Evolutionary conservation across 2,329 filamentous ascomycete genomes (phyloP).

Genomic region (Aspergillus terreus): DNA sequence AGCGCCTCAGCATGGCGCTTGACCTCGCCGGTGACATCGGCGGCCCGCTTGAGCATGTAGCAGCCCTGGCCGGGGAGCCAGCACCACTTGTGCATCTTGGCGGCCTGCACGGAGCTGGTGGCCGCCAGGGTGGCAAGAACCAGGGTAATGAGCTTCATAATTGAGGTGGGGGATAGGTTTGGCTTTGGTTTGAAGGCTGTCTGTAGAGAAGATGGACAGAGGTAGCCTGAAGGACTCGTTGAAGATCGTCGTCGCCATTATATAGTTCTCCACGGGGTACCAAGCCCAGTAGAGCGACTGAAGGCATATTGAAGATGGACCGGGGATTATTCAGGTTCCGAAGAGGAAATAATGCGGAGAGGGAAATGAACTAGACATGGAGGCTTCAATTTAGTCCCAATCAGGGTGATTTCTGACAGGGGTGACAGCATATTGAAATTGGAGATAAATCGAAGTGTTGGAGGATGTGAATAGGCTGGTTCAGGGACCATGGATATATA

Average conservation of each 20-base stretch:
- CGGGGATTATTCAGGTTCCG: too few relatives aligned
- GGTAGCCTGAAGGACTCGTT: neutral
- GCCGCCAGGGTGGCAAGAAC: conserved; percentile 41
- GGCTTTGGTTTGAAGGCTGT: conserved; percentile 1
- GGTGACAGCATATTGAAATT: neutral
- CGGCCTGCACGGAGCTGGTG: conserved; percentile 28
- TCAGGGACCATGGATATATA: neutral
- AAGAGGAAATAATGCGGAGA: too few relatives aligned
- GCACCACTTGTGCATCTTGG: conserved; percentile 28
- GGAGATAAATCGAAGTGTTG: neutral
- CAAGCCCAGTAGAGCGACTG: too few relatives aligned
- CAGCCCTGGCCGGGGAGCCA: conserved; percentile 27
- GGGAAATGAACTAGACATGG: too few relatives aligned
- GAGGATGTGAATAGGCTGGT: too few relatives aligned
- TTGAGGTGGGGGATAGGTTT: neutral
- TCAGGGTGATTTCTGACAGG: neutral
- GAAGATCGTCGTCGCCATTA: neutral
- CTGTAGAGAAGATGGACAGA: neutral
- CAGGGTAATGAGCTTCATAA: conserved; percentile 49
- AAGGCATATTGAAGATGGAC: too few relatives aligned
- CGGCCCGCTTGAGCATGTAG: conserved; percentile 26
- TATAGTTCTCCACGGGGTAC: too few relatives aligned
- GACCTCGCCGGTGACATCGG: conserved; percentile 23
- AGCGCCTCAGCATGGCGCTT: conserved; percentile 32
- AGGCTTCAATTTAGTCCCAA: too few relatives aligned